Conservation (phyloP, 306 rosid genomes). For the Trichosanthes truncata region DNA sequence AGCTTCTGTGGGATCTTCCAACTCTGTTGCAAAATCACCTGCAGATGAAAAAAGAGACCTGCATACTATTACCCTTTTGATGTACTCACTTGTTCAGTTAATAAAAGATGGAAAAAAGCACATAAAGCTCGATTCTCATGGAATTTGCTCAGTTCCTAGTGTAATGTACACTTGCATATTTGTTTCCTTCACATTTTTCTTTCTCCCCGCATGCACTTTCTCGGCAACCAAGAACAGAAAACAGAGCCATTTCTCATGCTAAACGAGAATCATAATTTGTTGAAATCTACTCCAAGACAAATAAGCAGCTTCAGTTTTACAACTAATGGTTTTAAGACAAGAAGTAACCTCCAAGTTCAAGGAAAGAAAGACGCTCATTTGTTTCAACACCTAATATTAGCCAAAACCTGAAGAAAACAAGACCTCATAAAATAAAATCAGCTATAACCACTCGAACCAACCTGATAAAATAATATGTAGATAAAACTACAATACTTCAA, state of each 20-base stretch:
- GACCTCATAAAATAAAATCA: conserved; percentile 5
- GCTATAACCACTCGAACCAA: conserved; percentile 50
- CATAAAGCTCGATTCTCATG: background rate
- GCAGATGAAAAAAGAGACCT: background rate
- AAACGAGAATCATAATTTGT: background rate
- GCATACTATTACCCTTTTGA: background rate
- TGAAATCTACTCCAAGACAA: background rate
- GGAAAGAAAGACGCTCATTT: conserved; percentile 19
- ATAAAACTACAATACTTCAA: conserved; percentile 8
- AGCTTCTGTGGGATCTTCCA: background rate
- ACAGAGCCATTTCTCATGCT: background rate
- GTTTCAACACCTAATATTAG: conserved; percentile 32
- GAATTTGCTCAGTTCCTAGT: background rate
- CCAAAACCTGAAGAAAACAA: conserved; percentile 1
- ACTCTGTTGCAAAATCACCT: background rate
- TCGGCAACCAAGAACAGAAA: conserved; percentile 22
- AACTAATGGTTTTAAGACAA: conserved; percentile 10
- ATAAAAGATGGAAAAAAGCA: background rate
- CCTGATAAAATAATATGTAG: conserved; percentile 13
- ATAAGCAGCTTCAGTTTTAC: background rate
- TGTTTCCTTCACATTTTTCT: background rate
- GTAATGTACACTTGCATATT: background rate
- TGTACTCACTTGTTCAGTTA: background rate
- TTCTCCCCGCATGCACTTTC: conserved; percentile 14
- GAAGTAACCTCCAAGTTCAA: conserved; percentile 25